Base-by-base conservation (phyloP, 768 basidiomycete genomes). In the Favolaschia claudopus region DNA sequence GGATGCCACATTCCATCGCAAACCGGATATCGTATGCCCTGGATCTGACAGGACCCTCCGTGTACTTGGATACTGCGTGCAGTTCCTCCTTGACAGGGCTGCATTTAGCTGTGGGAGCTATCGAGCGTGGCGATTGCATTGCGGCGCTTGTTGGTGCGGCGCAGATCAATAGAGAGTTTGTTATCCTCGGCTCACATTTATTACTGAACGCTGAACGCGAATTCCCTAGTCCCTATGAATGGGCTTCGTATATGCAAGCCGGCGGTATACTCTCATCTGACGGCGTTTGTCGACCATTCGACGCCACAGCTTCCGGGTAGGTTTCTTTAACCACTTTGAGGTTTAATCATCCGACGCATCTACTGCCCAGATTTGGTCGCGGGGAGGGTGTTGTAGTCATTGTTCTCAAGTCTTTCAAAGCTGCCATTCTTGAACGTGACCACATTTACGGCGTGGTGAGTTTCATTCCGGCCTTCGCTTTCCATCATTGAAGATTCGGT, bases 41-140 rank as follows among this genome's bases (percentile, higher is more conserved):
- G 22, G 64, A 65, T 46, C 37, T 65, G 25, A 48, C 58, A 15
- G 60, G 60, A 10, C 79, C 78, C 15, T 79, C 79, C 1, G 56
- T 78, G 31, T 71, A 76, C 9, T 56, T 75, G 0, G 77, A 80
- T 46, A 75, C 73, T 0, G 75, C 75, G 1, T 79, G 79, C 55
- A 77, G 73, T 10, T 78, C 76, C 7, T 71, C 69, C 17, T 65
- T 79, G 8, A 72, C 70, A 10, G 75, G 74, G 5, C 69, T 75
- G 42, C 77, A 80, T 59, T 67, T 79, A 25, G 78, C 77, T 1
- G 66, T 78, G 5, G 69, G 69, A 17, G 70, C 76, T 3, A 69
- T 79, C 1, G 66, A 67, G 36, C 64, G 63, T 17, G 76, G 76
- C 3, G 77, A 79, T 33, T 67, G 77, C 15, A 71, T 74, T 13